phyloP scores from a whole-genome alignment of 2,329 filamentous ascomycete genomes.

The Phialophora verrucosa region DNA sequence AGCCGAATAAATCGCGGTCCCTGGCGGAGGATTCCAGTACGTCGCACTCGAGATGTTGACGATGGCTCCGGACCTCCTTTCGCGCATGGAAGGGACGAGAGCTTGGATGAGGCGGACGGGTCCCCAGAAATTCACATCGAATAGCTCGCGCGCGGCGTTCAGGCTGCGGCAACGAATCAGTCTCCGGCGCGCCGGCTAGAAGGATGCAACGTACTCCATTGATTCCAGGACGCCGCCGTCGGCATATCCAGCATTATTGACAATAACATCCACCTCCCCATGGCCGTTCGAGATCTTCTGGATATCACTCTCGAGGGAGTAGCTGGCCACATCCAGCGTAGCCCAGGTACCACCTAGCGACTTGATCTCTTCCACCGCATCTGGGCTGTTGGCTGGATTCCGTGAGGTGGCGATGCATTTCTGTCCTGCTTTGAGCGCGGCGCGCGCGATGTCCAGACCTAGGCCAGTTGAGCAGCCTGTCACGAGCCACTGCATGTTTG shows the following conservation, averaged over 20 bases:
- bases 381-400: constrained; percentile 34
- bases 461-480: constrained; percentile 41
- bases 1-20: constrained; percentile 40
- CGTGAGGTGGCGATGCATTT: constrained; percentile 39
- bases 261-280: constrained; percentile 38
- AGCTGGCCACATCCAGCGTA: constrained; percentile 19
- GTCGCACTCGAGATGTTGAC: constrained; percentile 29
- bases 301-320: constrained; percentile 31
- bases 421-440: constrained; percentile 24
- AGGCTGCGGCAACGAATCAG: background rate
- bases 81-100: constrained; percentile 30
- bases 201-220: constrained; percentile 29
- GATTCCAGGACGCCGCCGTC: constrained; percentile 32
- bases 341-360: constrained; percentile 32
- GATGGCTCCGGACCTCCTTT: constrained; percentile 24
- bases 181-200: background rate
- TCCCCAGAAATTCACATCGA: constrained; percentile 39
- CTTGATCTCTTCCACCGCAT: constrained; percentile 36
- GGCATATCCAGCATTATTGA: constrained; percentile 41
- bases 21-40: constrained; percentile 38
- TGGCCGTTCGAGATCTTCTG: constrained; percentile 21
- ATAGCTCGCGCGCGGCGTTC: constrained; percentile 23
- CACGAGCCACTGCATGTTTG: constrained; percentile 37
- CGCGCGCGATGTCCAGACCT: constrained; percentile 34
- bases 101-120: constrained; percentile 31